Base-by-base conservation (phyloP, 2,329 filamentous ascomycete genomes). In the Paecilomyces variotii region DNA sequence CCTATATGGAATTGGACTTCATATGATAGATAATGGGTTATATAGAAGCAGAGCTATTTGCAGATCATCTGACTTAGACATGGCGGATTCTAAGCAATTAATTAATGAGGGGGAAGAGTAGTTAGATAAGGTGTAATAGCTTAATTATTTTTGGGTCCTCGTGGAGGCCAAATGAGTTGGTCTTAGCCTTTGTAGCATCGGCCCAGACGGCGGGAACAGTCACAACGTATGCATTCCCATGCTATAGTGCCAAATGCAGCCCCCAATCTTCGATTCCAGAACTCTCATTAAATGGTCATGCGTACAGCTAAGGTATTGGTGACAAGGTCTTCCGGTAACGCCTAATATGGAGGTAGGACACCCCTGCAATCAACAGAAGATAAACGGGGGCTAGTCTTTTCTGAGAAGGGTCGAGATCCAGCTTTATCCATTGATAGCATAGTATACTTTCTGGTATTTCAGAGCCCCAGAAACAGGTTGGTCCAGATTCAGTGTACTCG, bases 171-270 rank as follows among this genome's bases (percentile, higher is more conserved):
- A 19, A 63, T 6, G 14, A 27, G 19, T 59, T 57, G n/a, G 60
- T 66, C 30, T 52, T 26, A 12, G 39, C 56, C 57, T 67, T 64
- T 1, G 70, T 67, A n/a, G 56, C 60, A 4, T 72, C 68, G 4
- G 65, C 57, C 67, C 68, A 71, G 11, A 72, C 63, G 2, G 68
- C 69, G 1, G 70, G 68, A 6, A 71, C 67, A 1, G 67, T 72
- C 25, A 72, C 65, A 14, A 66, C 62, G 30, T 62, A 69, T 19
- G 19, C 19, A 19, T 32, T 63, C 59, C n/a, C 68, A 35, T 3
- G 28, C 26, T 24, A 61, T 61, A 9, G 54, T 35, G 2, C 61
- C 30, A 30, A 65, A 34, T 2, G 56, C 57, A 11, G 25, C 51
- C 9, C 19, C 62, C 63, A 10, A 64, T 52, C 19, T 63, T 62